Percentiles rank a stretch among this genome's conserved stretches.
phyloP scores from a whole-genome alignment of 2,329 filamentous ascomycete genomes.

The Juglanconis juglandina region DNA sequence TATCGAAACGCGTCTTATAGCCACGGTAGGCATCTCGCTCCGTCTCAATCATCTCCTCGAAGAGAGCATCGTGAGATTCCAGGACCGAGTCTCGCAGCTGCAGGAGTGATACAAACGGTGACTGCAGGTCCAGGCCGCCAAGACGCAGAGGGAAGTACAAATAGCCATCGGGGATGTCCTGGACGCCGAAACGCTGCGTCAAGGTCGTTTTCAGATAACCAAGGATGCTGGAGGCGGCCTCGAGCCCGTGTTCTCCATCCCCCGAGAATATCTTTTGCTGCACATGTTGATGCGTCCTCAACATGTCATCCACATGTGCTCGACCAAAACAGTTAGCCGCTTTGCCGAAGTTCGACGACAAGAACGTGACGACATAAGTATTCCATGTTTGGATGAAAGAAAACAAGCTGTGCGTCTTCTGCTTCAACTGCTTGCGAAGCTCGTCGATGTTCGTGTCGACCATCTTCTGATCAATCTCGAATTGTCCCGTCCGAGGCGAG shows the following conservation, averaged over 20 bases:
- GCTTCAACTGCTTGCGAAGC: conserved; percentile 52
- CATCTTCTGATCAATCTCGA: conserved; percentile 56
- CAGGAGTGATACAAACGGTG: conserved; percentile 41
- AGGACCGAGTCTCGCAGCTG: conserved; percentile 35
- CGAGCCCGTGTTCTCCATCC: conserved; percentile 5
- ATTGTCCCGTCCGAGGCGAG: conserved; percentile 48
- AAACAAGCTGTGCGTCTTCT: conserved; percentile 49
- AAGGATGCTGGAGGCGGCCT: conserved; percentile 40
- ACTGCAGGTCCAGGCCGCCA: conserved; percentile 45
- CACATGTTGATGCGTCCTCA: conserved; percentile 47
- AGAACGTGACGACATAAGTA: conserved; percentile 49
- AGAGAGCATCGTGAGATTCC: conserved; percentile 26
- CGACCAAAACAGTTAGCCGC: conserved; percentile 50
- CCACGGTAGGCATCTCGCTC: conserved; percentile 34
- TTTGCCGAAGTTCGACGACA: conserved; percentile 50
- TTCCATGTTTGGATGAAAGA: conserved; percentile 49
- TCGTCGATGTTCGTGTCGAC: conserved; percentile 59
- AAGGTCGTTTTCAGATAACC: conserved; percentile 55
- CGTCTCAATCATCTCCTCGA: conserved; percentile 31
- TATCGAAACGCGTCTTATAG: conserved; percentile 34
- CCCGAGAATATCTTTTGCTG: conserved; percentile 44
- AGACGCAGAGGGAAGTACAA: conserved; percentile 44
- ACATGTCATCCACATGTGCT: conserved; percentile 50
- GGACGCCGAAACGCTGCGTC: conserved; percentile 45
- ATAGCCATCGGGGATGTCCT: conserved; percentile 41